Evolutionary conservation across 257 asterid species (phyloP), one percentile per base, ranked within the genome.

Genomic region (Solanum paucissectum): DNA sequence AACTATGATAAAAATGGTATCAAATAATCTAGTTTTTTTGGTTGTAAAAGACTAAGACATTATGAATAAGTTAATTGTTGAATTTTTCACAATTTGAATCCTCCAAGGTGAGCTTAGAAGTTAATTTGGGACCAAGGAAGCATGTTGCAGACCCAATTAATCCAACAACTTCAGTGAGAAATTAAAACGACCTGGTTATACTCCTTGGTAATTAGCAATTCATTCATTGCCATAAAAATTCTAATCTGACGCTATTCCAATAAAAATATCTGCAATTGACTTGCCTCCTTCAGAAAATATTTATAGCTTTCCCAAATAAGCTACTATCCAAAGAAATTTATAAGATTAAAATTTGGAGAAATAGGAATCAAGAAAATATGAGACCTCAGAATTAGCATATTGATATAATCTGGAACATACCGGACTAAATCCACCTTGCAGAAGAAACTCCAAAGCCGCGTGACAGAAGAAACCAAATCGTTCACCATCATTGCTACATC

Each of bases 371-470:
- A 42, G 42, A 81, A 81, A 46, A 81, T 46, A 27, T 18, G 42
- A 46, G 27, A 46, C 66, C 68, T 46, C 42, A 16, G 9, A 46
- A 46, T 46, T 46, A 81, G 85, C 68, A 81, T 46, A 29, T 18
- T 18, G 10, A 46, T 81, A 46, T 44, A 82, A 85, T 44, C 55
- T 85, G 62, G 76, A 87, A 88, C 98, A 93, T 97, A 97, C 99
- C 29, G 99, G 99, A 91, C 92, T 96, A 44, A 90, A 92, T 90
- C 99, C 98, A 90, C 95, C 91, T 92, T 96, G 99, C 90, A 92
- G 94, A 92, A 97, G 99, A 91, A 97, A 97, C 92, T 97, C 99
- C 9, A 97, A 95, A 89, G 99, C 98, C 52, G 98, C 99, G 68
- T 96, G 94, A 91, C 99, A 95, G 91, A 97, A 97, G 95, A 97